A percentile compares a stretch with the other conserved stretches of the same genome.
These are phyloP conservation scores for Sugiyamaella pinicola DNA, from an alignment of 1,139 yeast species.

Conservation along the genomic window DNA sequence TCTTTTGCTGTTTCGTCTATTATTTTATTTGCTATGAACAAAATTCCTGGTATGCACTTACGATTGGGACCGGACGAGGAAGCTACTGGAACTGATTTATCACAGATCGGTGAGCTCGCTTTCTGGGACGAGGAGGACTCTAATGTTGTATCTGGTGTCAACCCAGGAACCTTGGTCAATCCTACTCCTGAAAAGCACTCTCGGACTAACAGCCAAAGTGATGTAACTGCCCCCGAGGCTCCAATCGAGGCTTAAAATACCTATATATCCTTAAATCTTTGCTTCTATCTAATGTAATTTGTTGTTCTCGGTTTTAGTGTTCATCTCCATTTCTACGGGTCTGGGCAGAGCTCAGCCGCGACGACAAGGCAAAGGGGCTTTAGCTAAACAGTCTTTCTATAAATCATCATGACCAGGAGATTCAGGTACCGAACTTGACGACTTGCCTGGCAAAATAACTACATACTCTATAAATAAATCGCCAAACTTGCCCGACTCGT, in stretches of 20 bases:
- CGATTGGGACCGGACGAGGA: constrained; percentile 91
- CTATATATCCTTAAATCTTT: background rate
- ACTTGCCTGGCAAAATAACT: constrained; percentile 53
- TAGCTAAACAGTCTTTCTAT: too few species aligned
- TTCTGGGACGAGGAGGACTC: constrained; percentile 27
- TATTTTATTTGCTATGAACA: constrained; percentile 71
- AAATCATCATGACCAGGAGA: constrained; percentile 19
- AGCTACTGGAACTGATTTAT: constrained; percentile 81
- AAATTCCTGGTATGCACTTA: constrained; percentile 77
- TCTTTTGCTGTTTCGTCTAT: constrained; percentile 75
- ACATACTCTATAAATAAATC: constrained; percentile 73
- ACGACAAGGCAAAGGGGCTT: too few species aligned
- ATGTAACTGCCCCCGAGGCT: constrained; percentile 13
- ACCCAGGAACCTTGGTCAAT: constrained; percentile 6
- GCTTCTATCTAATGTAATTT: constrained; percentile 9
- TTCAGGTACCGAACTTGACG: background rate
- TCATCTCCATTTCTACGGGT: too few species aligned
- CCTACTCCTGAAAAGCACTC: constrained; percentile 19
- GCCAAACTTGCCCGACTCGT: constrained; percentile 60
- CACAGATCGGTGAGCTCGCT: constrained; percentile 82
- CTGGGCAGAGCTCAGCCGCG: constrained; percentile 2
- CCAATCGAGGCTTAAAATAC: constrained; percentile 6
- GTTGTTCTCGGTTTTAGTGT: constrained; percentile 5
- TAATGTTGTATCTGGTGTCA: constrained; percentile 17
- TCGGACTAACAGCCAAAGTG: constrained; percentile 17